These are phyloP conservation scores for Phoenix roebelenii DNA, from an alignment of 176 grass and related monocot species.

Conservation along the genomic window DNA sequence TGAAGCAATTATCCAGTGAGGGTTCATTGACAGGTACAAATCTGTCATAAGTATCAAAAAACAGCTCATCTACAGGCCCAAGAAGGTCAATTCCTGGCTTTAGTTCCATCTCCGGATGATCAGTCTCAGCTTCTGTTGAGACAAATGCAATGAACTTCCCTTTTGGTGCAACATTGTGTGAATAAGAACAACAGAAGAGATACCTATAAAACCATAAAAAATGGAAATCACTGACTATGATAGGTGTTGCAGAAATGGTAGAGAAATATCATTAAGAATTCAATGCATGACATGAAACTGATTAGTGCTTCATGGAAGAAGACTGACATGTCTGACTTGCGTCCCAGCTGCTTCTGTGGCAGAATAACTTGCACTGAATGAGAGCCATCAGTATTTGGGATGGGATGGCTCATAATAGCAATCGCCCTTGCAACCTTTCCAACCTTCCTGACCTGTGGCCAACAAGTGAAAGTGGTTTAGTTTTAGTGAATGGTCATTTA, in stretches of 20 bases:
- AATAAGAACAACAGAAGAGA: constrained; percentile 89
- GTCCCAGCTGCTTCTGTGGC: constrained; percentile 90
- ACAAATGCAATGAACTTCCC: constrained; percentile 97
- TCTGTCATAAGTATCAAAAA: constrained; percentile 88
- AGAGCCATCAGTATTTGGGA: constrained; percentile 63
- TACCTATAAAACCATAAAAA: constrained; percentile 48
- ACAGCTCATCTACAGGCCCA: constrained; percentile 69
- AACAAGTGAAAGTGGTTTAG: too few relatives aligned
- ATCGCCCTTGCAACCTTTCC: constrained; percentile 80
- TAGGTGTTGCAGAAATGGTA: background rate
- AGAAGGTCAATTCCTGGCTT: constrained; percentile 81
- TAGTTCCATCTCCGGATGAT: constrained; percentile 54
- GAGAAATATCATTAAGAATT: background rate
- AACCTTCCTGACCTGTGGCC: constrained; percentile 60
- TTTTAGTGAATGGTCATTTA: too few relatives aligned
- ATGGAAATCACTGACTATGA: constrained; percentile 11
- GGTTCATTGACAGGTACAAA: constrained; percentile 81
- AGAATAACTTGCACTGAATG: constrained; percentile 90
- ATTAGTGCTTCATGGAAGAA: constrained; percentile 9
- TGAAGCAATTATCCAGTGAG: constrained; percentile 77
- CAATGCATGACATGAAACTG: background rate
- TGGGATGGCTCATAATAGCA: constrained; percentile 93
- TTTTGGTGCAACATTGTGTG: constrained; percentile 82
- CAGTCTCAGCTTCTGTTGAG: constrained; percentile 65
- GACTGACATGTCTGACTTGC: constrained; percentile 85